Conservation (phyloP, 2,329 filamentous ascomycete species). For the Penicillium thymicola region DNA sequence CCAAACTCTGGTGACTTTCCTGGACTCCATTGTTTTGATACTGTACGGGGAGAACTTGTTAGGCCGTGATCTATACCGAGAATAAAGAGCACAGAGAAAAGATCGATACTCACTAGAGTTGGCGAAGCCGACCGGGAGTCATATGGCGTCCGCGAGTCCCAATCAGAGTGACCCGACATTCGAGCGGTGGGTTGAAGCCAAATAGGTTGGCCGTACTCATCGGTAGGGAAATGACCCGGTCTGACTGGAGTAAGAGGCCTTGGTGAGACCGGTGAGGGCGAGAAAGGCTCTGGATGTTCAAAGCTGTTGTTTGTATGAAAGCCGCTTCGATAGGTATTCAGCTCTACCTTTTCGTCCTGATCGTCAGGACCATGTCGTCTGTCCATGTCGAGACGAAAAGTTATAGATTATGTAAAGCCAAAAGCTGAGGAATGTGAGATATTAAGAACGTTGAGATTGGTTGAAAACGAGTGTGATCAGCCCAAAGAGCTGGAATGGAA, state of each 20-base stretch:
- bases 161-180: conserved; percentile 20
- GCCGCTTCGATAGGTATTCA: conserved; percentile 15
- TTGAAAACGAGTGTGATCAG: conserved; percentile 17
- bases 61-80: not conserved
- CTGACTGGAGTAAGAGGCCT: conserved; percentile 23
- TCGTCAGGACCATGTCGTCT: conserved; percentile 18
- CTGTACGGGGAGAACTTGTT: conserved; percentile 9
- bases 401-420: not conserved
- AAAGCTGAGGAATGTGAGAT: conserved; percentile 5
- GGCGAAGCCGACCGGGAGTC: conserved; percentile 33
- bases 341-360: conserved; percentile 29
- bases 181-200: conserved; percentile 22
- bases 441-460: conserved; percentile 1
- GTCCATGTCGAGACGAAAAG: conserved; percentile 9
- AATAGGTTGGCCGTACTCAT: conserved; percentile 21
- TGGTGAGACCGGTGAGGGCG: conserved; percentile 14
- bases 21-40: conserved; percentile 23
- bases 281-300: conserved; percentile 15
- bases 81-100: not conserved
- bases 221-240: conserved; percentile 21
- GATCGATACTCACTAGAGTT: conserved; percentile 26
- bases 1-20: conserved; percentile 35
- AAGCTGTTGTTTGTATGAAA: conserved; percentile 17
- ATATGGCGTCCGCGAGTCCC: conserved; percentile 12
- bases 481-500: conserved; percentile 5